phyloP scores from a whole-genome alignment of 139 green algal genomes.

The Picochlorum sp. region DNA sequence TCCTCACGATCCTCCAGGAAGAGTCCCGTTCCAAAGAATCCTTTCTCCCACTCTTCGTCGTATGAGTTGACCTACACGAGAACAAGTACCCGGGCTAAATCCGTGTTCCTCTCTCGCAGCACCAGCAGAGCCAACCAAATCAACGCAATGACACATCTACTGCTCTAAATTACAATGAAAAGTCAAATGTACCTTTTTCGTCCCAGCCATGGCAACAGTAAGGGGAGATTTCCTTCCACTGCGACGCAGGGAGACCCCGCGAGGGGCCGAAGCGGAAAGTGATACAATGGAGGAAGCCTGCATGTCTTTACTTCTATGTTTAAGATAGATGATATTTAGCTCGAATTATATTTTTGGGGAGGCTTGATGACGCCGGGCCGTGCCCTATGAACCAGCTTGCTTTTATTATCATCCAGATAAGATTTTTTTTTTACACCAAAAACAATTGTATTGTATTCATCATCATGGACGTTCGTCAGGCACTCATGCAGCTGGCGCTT shows the following conservation, averaged over 20 bases:
- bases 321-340: too few species aligned
- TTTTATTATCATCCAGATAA: background rate
- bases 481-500: background rate
- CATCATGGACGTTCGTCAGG: background rate
- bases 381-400: too few species aligned
- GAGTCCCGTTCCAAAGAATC: constrained; percentile 30
- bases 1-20: constrained; percentile 36
- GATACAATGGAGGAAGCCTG: background rate
- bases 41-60: constrained; percentile 31
- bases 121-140: background rate
- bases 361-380: too few species aligned
- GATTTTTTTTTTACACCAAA: background rate
- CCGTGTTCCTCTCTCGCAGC: background rate
- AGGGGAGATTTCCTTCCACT: background rate
- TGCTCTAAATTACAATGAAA: background rate
- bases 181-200: constrained; percentile 10
- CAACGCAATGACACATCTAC: too few species aligned
- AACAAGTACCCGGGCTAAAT: background rate
- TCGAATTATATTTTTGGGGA: too few species aligned
- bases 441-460: background rate
- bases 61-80: constrained; percentile 20
- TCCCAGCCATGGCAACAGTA: constrained; percentile 9
- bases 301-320: too few species aligned
- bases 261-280: background rate
- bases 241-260: background rate